These are phyloP conservation scores for Microbotryum saponariae DNA, from an alignment of 1,284 basidiomycete species.

Conservation along the genomic window DNA sequence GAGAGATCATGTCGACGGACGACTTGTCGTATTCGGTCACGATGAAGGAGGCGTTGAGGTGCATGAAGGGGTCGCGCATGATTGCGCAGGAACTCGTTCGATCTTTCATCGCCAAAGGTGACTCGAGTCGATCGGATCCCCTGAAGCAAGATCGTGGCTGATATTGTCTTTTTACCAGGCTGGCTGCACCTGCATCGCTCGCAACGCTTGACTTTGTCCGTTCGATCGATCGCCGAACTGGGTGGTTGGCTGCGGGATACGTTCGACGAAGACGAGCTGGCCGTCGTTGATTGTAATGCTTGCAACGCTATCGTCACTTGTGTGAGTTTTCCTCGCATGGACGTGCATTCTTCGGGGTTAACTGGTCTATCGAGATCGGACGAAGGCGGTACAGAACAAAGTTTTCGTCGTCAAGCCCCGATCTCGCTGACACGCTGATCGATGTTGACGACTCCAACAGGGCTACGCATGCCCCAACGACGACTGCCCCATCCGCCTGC, in stretches of 20 bases:
- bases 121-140: background rate
- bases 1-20: conserved; percentile 75
- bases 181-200: conserved; percentile 26
- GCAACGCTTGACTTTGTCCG: conserved; percentile 58
- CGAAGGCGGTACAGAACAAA: background rate
- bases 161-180: conserved; percentile 9
- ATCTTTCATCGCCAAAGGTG: conserved; percentile 72
- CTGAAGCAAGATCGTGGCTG: background rate
- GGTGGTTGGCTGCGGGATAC: conserved; percentile 62
- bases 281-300: conserved; percentile 59
- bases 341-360: too few relatives aligned
- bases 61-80: conserved; percentile 56
- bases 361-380: background rate
- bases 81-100: conserved; percentile 60
- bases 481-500: conserved; percentile 60
- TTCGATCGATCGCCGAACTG: conserved; percentile 66
- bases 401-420: background rate
- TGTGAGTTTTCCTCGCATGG: conserved; percentile 5
- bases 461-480: conserved; percentile 57
- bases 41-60: conserved; percentile 60
- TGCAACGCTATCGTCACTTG: conserved; percentile 57
- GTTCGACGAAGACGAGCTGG: conserved; percentile 54
- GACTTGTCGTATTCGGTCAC: conserved; percentile 65
- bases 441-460: conserved; percentile 23
- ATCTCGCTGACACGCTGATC: conserved; percentile 45